Evolutionary conservation across 1,139 yeast species (phyloP), one percentile per base, ranked within the genome.

Genomic region (Suhomyces anneliseae): DNA sequence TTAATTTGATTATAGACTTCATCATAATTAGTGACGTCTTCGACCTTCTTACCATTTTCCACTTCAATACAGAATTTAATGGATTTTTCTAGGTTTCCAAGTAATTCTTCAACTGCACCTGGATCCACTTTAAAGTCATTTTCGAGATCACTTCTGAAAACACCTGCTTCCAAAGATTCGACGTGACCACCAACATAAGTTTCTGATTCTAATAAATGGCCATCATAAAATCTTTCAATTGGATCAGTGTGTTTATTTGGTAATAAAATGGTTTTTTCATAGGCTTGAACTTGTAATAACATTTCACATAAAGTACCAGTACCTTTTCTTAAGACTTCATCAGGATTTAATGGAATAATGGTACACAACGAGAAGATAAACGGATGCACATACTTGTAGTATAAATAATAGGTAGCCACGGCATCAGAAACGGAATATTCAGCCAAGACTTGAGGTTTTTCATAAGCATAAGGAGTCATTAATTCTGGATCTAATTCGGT

Each of bases 151-250:
- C 95, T 87, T 58, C 99, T 74, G 62, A 95, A 95, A 1, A 95
- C 99, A 48, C 99, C 99, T 6, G 99, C 97, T 65, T 95, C 99
- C 47, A 95, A 70, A 3, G 97, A 88, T 67, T 95, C 99, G 36
- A 95, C 99, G 59, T 95, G 99, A 2, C 99, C 99, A 53, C 99
- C 99, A 19, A 95, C 99, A 63, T 95, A 95, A 0, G 99, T 95
- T 67, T 95, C 99, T 1, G 96, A 87, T 60, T 92, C 98, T 35
- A 95, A 66, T 46, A 95, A 69, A 67, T 95, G 99, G 2, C 99
- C 99, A 56, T 93, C 87, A 64, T 90, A 93, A 62, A 93, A 93
- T 55, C 97, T 72, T 64, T 93, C 98, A 19, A 87, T 76, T 0
- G 98, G 97, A 55, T 93, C 99, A 7, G 84, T 78, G 60, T 95